Base-by-base conservation (phyloP, 2,329 filamentous ascomycete species). In the Diaporthe sp. region DNA sequence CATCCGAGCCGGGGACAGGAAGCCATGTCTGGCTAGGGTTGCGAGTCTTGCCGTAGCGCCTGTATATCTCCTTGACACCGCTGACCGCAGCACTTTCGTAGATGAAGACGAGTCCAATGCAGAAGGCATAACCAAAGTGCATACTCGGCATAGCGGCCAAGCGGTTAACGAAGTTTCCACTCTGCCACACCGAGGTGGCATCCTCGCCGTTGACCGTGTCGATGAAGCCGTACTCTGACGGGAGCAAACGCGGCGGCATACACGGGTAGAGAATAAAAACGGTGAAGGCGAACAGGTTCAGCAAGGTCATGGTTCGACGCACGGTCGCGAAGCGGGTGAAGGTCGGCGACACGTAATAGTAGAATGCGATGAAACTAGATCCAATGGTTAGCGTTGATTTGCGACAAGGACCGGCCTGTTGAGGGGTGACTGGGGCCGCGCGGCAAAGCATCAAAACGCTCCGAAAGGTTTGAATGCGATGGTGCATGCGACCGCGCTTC, bases 171-270 rank as follows among this genome's bases (percentile, higher is more conserved):
- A 87, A 90, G 74, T 89, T 86, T 30, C 88, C 89, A 32, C 85
- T 87, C 79, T 89, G 86, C 86, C 86, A 89, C 56, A 88, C 84
- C 42, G 86, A 88, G 77, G 86, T 84, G n/a, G 87, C 87, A 70
- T 88, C 84, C 68, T 85, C 85, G 76, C 84, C 85, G 70, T 86
- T 86, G 19, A 89, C 87, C 2, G 87, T 88, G 76, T 89, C 87
- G 72, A 86, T 81, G 78, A 89, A 89, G 25, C 86, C 85, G 70
- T 84, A 89, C 79, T 90, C 86, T 50, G 71, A 44, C 10, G 79
- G 86, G 69, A 92, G 85, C 59, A 92, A 83, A 10, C 90, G 88
- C 70, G 90, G 90, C 4, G 90, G 90, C 88, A 91, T 91, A 78
- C 88, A 90, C 13, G 90, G 89, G 82, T 88, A 91, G 51, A 89